Conservation (phyloP, 1,139 yeast species). For the Blastobotrys illinoisensis region DNA sequence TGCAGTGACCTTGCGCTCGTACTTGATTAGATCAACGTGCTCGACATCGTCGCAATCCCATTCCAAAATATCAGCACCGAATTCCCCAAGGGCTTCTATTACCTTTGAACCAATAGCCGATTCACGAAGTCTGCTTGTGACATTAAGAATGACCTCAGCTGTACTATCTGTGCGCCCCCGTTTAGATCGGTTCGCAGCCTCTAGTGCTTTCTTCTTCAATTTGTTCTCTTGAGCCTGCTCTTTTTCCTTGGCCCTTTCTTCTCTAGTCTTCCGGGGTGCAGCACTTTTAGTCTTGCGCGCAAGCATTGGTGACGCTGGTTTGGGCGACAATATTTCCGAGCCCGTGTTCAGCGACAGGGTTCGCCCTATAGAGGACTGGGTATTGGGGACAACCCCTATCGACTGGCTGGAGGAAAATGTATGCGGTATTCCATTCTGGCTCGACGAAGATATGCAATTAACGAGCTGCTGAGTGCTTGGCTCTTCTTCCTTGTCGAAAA, state of each 20-base stretch:
- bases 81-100: slow-evolving; percentile 3
- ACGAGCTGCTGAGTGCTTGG: neutral
- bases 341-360: neutral
- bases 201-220: neutral
- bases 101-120: slow-evolving; percentile 9
- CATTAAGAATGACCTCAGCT: slow-evolving; percentile 18
- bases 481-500: neutral
- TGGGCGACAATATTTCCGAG: neutral
- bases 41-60: slow-evolving; percentile 3
- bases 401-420: neutral
- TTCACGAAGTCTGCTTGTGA: slow-evolving; percentile 9
- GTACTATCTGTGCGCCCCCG: neutral
- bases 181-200: slow-evolving; percentile 6
- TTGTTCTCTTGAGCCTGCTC: slow-evolving; percentile 10
- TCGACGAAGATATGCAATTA: neutral
- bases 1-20: slow-evolving; percentile 17
- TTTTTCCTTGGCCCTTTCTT: slow-evolving; percentile 5
- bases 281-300: neutral
- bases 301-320: neutral
- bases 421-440: neutral
- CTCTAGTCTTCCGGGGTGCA: neutral
- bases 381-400: neutral
- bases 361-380: neutral
- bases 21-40: slow-evolving; percentile 6
- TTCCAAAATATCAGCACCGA: slow-evolving; percentile 5